A percentile compares a stretch with the other conserved stretches of the same genome.
These are phyloP conservation scores for Pilaira anomala DNA, from an alignment of 192 early-diverging fungal genomes.

Conservation along the genomic window DNA sequence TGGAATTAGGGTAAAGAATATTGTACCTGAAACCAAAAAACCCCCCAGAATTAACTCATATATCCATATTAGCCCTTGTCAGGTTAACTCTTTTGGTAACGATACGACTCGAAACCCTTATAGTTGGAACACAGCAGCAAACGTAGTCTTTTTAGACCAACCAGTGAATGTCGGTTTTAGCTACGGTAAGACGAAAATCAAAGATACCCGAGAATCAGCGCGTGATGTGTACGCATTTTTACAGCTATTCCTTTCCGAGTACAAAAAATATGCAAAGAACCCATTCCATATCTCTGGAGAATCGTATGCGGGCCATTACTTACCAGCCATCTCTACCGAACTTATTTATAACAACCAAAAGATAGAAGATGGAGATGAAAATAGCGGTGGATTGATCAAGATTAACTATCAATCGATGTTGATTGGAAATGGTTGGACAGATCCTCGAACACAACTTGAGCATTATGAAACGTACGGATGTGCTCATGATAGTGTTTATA, in stretches of 20 bases:
- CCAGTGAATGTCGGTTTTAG: conserved; percentile 91
- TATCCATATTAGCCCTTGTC: conserved; percentile 81
- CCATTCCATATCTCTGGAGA: conserved; percentile 90
- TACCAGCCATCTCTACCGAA: conserved; percentile 83
- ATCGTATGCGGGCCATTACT: conserved; percentile 79
- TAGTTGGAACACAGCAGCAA: conserved; percentile 92
- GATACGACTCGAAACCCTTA: conserved; percentile 63
- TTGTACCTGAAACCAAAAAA: not conserved
- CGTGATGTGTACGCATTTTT: conserved; percentile 90
- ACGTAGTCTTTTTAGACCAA: conserved; percentile 82
- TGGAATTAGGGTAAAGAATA: conserved; percentile 67
- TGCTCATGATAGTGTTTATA: conserved; percentile 49
- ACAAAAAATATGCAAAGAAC: conserved; percentile 73
- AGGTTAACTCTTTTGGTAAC: conserved; percentile 72
- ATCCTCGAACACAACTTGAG: conserved; percentile 84
- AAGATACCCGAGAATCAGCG: conserved; percentile 72
- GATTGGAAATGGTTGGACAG: conserved; percentile 91
- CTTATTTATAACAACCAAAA: conserved; percentile 73
- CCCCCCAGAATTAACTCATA: not conserved
- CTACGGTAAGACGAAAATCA: conserved; percentile 70
- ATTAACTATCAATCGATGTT: conserved; percentile 73
- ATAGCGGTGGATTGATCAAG: not conserved
- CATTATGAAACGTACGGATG: conserved; percentile 80
- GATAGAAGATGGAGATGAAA: conserved; percentile 1
- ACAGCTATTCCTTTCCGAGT: conserved; percentile 85